phyloP scores from a whole-genome alignment of 768 basidiomycete genomes.

The Polyporus arcularius region DNA sequence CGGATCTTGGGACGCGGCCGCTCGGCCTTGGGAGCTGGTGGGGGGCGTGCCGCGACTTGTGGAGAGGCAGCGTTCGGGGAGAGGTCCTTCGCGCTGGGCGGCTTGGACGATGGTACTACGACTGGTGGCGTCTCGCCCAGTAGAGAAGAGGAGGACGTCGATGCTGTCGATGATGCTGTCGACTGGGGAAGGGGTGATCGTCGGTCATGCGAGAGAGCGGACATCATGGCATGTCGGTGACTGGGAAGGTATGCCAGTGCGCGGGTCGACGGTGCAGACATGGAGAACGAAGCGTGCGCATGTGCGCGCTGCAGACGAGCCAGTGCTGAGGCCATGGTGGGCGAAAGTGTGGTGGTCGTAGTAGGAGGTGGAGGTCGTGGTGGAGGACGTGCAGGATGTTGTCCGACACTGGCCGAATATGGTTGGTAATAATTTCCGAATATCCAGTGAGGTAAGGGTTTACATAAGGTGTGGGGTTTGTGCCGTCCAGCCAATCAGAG shows the following conservation, averaged over 20 bases:
- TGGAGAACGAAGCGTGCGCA: conserved; percentile 9
- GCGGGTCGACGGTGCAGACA: conserved; percentile 2
- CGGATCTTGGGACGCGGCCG: conserved; percentile 66
- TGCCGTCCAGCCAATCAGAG: neutral
- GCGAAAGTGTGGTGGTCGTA: neutral
- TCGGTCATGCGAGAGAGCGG: conserved; percentile 50
- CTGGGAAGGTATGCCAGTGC: conserved; percentile 33
- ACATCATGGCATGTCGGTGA: conserved; percentile 67
- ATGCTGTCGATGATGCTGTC: neutral
- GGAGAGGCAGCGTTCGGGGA: conserved; percentile 66
- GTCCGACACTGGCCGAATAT: neutral
- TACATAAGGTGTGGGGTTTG: neutral
- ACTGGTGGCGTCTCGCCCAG: conserved; percentile 52
- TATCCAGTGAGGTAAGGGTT: no score
- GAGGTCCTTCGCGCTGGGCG: conserved; percentile 35
- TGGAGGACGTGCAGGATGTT: neutral
- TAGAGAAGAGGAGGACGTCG: conserved; percentile 19
- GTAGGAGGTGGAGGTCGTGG: neutral
- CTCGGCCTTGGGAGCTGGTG: conserved; percentile 64
- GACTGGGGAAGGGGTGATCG: conserved; percentile 18
- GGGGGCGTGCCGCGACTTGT: conserved; percentile 71
- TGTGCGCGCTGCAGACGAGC: conserved; percentile 16
- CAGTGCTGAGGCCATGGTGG: conserved; percentile 11
- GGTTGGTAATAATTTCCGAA: no score
- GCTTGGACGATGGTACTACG: conserved; percentile 41